Conservation (phyloP, 495 filamentous ascomycete species). For the Umbilicaria muhlenbergii region DNA sequence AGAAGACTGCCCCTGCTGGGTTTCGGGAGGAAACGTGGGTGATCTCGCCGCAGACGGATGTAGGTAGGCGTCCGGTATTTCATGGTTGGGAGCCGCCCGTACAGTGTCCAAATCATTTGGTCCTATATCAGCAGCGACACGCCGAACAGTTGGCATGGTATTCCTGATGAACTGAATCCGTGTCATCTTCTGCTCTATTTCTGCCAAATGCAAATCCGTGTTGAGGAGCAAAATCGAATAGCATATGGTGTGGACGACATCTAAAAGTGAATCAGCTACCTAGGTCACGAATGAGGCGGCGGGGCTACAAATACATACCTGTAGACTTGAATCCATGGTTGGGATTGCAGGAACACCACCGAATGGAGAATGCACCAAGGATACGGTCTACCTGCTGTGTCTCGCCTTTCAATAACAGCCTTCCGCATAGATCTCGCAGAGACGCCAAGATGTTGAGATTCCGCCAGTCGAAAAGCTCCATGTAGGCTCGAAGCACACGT, state of each 20-base stretch:
- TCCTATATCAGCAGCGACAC: conserved; percentile 53
- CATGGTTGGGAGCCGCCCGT: conserved; percentile 16
- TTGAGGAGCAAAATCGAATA: conserved; percentile 93
- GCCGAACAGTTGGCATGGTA: conserved; percentile 76
- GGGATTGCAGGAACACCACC: conserved; percentile 92
- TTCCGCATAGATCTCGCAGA: conserved; percentile 64
- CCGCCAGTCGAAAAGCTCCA: conserved; percentile 79
- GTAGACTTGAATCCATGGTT: conserved; percentile 84
- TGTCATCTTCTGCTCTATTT: conserved; percentile 95
- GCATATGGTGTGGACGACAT: conserved; percentile 93
- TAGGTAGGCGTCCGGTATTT: not conserved
- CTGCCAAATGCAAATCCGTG: conserved; percentile 87
- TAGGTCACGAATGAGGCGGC: not conserved
- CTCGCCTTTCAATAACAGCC: conserved; percentile 77
- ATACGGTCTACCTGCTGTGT: conserved; percentile 96
- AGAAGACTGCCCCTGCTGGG: conserved; percentile 5
- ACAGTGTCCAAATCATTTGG: conserved; percentile 49
- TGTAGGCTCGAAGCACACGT: conserved; percentile 65
- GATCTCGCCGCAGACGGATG: not conserved
- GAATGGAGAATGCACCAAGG: conserved; percentile 65
- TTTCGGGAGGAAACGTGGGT: not conserved
- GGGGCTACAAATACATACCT: conserved; percentile 35
- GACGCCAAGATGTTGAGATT: conserved; percentile 67
- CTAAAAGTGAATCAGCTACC: conserved; percentile 22
- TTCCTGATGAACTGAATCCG: conserved; percentile 89